Evolutionary conservation across 768 basidiomycete genomes (phyloP).

Genomic region (Clitopilus hobsonii): DNA sequence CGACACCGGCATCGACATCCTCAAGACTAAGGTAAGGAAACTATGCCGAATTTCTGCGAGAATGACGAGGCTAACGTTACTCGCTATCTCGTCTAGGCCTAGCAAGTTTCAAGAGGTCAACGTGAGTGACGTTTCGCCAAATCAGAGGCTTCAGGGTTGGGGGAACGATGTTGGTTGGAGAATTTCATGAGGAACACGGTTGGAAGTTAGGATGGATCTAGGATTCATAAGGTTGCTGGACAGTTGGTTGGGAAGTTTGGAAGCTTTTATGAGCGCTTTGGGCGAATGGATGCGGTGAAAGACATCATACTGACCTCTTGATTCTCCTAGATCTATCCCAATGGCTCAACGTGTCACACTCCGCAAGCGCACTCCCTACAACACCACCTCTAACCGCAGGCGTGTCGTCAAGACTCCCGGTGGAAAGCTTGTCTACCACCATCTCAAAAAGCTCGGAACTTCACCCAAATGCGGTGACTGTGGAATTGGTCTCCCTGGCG

Average conservation of each 20-base stretch:
- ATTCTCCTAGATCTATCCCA: neutral
- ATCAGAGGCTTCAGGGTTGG: neutral
- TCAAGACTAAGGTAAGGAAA: constrained; percentile 34
- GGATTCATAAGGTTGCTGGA: neutral
- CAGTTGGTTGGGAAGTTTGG: neutral
- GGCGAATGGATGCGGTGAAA: neutral
- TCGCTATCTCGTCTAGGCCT: constrained; percentile 5
- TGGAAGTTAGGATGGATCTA: neutral
- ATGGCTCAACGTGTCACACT: constrained; percentile 99
- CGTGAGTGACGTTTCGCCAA: constrained; percentile 24
- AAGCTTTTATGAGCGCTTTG: neutral
- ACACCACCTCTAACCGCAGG: constrained; percentile 94
- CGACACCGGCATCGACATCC: constrained; percentile 52
- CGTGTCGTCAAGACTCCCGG: constrained; percentile 98
- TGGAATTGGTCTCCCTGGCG: constrained; percentile 89
- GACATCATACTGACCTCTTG: neutral
- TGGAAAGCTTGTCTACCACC: constrained; percentile 97
- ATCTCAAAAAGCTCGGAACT: constrained; percentile 90
- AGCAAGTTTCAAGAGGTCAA: constrained; percentile 17
- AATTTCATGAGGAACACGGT: neutral
- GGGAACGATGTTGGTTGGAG: neutral
- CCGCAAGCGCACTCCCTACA: constrained; percentile 97
- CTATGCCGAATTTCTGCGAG: neutral
- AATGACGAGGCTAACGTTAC: neutral
- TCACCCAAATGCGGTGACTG: constrained; percentile 99